Conservation (phyloP, 225 moss, liverwort and hornwort species). For the Asterella californica region DNA sequence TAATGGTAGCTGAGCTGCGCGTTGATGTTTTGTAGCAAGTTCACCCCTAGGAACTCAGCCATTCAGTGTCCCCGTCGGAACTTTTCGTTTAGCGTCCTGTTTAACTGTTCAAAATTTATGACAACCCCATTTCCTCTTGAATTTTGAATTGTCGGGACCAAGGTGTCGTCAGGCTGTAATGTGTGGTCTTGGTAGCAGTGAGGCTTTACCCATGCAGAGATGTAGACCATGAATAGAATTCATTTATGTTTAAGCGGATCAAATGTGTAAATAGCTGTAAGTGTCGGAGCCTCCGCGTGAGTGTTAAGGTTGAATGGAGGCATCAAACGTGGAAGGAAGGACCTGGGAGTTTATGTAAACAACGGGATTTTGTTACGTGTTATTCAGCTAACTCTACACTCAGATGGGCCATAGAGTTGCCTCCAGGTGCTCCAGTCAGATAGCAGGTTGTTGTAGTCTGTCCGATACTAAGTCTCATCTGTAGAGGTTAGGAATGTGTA, state of each 20-base stretch:
- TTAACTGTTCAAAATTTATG: constrained; percentile 3
- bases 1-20: constrained; percentile 11
- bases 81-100: not conserved
- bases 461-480: not conserved
- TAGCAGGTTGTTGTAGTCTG: not conserved
- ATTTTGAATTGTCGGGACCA: not conserved
- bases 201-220: not conserved
- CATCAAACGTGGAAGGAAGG: not conserved
- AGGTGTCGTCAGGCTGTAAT: not conserved
- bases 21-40: not conserved
- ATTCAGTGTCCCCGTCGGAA: not conserved
- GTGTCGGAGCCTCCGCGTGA: constrained; percentile 5
- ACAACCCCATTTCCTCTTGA: not conserved
- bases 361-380: not conserved
- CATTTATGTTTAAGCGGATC: constrained; percentile 4
- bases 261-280: not conserved
- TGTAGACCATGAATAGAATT: too few species aligned
- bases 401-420: not conserved
- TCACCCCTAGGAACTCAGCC: constrained; percentile 7
- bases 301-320: not conserved
- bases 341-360: constrained; percentile 4
- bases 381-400: not conserved
- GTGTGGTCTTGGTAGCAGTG: not conserved
- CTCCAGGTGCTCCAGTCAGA: not conserved
- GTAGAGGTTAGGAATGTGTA: not conserved